Base-by-base conservation (phyloP, 2,329 filamentous ascomycete genomes). In the Pseudogymnoascus pannorum region DNA sequence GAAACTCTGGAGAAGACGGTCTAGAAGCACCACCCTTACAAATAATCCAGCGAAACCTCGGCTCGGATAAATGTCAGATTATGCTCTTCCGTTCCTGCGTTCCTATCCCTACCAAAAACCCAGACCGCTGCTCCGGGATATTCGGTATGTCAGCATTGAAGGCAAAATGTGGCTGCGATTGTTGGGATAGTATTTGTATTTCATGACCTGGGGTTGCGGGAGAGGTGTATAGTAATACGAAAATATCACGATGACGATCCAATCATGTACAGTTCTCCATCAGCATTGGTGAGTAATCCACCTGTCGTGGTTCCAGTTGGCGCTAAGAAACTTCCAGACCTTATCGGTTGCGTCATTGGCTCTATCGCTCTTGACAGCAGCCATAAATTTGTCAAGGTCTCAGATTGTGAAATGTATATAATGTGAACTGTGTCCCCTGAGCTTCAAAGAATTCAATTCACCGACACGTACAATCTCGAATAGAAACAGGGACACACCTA, bases 301-400 rank as follows among this genome's bases (percentile, higher is more conserved):
- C 44, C 44, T 6, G 2, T 5, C 7, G 14, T 26, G 22, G 3
- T 1, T 29, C 8, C 2, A 9, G 16, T 54, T 11, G 24, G 44
- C 44, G 44, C 44, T 54, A 54, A 12, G n/a, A 24, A 24, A 0
- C 22, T 54, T 26, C 44, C n/a, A 54, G 44, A 54, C 24, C 44
- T 54, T 54, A 54, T 54, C 48, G 48, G 48, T 54, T 54, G 48
- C 48, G 48, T 54, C 48, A 54, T 7, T 8, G 26, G 4, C n/a
- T 31, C 48, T 54, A 54, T 54, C 48, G 26, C n/a, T 18, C 5
- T 54, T 11, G 24, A 54, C 6, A 31, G 48, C 9, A 5, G 48
- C 24, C 48, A 31, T 54, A 31, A 51, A 31, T 18, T 54, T 54
- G 16, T 54, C 48, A 54, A n/a, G 48, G 26, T 54, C 48, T 18